Conservation (phyloP, 2,329 filamentous ascomycete species). For the Beauveria pseudobassiana region DNA sequence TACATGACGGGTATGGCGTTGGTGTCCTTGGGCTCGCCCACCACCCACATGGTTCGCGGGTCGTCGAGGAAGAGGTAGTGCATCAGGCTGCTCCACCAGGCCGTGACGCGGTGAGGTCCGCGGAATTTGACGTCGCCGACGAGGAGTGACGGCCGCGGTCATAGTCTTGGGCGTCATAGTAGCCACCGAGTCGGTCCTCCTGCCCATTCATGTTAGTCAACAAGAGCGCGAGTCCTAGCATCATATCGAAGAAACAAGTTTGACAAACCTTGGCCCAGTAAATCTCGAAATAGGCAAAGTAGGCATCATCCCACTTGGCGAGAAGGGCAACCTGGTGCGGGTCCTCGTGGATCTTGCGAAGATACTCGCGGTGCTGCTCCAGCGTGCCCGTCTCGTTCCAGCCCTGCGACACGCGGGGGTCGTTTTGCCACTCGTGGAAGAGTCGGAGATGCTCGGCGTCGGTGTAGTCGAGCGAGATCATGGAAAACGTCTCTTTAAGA, state of each 20-base stretch:
- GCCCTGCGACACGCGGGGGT: conserved; percentile 69
- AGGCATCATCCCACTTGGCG: conserved; percentile 61
- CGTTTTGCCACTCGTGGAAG: conserved; percentile 78
- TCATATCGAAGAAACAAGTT: no score
- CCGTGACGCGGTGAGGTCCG: conserved; percentile 51
- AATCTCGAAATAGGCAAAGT: conserved; percentile 72
- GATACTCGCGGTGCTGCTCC: conserved; percentile 66
- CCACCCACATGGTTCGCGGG: conserved; percentile 46
- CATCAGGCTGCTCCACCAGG: conserved; percentile 56
- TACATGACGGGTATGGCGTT: conserved; percentile 65
- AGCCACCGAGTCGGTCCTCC: conserved; percentile 49
- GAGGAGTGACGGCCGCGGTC: conserved; percentile 52
- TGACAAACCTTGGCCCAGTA: conserved; percentile 59
- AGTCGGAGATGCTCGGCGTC: conserved; percentile 57
- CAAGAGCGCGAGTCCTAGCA: no score
- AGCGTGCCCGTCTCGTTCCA: conserved; percentile 75
- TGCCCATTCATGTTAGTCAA: conserved; percentile 17
- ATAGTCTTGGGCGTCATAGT: conserved; percentile 48
- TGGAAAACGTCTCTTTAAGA: conserved; percentile 67
- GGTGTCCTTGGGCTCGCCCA: conserved; percentile 66
- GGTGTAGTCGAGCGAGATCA: conserved; percentile 63
- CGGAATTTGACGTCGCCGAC: conserved; percentile 53
- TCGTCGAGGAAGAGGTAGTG: conserved; percentile 58
- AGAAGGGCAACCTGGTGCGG: conserved; percentile 64
- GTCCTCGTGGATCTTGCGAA: conserved; percentile 60